Base-by-base conservation (phyloP, 2,329 filamentous ascomycete genomes). In the Aspergillus bombycis region DNA sequence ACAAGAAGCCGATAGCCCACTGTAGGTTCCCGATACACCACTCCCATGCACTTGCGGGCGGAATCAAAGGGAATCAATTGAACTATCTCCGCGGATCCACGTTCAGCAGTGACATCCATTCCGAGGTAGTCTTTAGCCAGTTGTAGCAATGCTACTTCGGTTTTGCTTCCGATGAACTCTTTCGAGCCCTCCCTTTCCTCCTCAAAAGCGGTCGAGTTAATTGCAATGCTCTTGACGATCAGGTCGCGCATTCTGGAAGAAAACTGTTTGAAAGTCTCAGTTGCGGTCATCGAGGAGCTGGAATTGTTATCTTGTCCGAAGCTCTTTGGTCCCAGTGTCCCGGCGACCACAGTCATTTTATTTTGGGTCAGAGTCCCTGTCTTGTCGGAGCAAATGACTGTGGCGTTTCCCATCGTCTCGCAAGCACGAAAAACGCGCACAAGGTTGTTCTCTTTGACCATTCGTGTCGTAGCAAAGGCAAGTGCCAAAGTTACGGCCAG, bases 341-440 rank as follows among this genome's bases (percentile, higher is more conserved):
- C 90, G 30, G 90, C 88, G 34, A 93, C 90, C 1, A 93, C 90
- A 0, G 88, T 90, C 89, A 91, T 91, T 75, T 88, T 88, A 72
- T 91, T 91, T 63, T 91, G 89, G 0, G 90, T 92, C 21, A 92
- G 78, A 6, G 90, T 92, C 57, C 90, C 90, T 1, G 90, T 92
- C 78, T 92, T 92, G 75, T 92, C 91, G 4, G 91, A 93, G 77
- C 91, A 94, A 41, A 94, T 89, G 0, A 91, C 90, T 0, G 89
- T 91, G 8, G 90, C 90, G 71, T 92, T 93, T 58, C 91, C 91
- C 90, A 93, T 93, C 53, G 91, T 91, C 76, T 93, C 91, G 71
- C 91, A 93, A 26, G 91, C 89, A 71, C 91, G 90, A 62, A 93
- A 83, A 62, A 92, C 89, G 41, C 91, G 88, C 52, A 93, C 90